Evolutionary conservation across 139 green algal genomes (phyloP).

Genomic region (Micromonas commoda): DNA sequence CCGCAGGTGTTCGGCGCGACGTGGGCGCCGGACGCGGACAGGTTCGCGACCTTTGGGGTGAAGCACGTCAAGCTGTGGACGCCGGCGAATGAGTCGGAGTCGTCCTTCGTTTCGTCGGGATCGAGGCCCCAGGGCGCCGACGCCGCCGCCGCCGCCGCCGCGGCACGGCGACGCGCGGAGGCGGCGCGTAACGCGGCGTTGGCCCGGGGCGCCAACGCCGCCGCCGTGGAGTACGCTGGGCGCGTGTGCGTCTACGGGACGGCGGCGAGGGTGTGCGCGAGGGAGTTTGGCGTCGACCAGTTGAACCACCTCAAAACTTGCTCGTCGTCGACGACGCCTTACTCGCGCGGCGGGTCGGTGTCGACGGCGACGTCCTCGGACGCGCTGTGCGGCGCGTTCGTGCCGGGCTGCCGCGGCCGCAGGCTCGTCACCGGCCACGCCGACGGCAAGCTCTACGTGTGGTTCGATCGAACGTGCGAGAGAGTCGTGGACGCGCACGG

Average conservation of each 20-base stretch:
- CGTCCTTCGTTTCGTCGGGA: too few relatives aligned
- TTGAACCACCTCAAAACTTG: too few relatives aligned
- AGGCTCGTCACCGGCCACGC: not conserved
- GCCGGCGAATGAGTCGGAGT: not conserved
- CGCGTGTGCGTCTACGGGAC: not conserved
- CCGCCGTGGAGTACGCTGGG: not conserved
- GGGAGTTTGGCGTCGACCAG: not conserved
- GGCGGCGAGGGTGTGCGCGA: too few relatives aligned
- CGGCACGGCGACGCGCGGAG: too few relatives aligned
- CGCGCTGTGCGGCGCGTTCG: not conserved
- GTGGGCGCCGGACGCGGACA: not conserved
- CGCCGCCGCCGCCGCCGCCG: too few relatives aligned
- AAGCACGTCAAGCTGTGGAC: constrained; percentile 16
- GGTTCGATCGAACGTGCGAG: constrained; percentile 1
- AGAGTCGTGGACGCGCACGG: not conserved
- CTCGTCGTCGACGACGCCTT: too few relatives aligned
- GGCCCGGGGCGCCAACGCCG: not conserved
- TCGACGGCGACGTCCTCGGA: not conserved
- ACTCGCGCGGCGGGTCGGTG: too few relatives aligned
- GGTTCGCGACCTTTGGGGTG: constrained; percentile 4
- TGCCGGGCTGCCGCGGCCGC: not conserved
- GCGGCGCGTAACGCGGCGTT: not conserved
- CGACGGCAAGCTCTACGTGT: not conserved
- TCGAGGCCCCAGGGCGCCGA: not conserved
- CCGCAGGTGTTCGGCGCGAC: constrained; percentile 10